These are phyloP conservation scores for Cercospora sp. DNA, from an alignment of 2,329 filamentous ascomycete genomes.

Conservation along the genomic window DNA sequence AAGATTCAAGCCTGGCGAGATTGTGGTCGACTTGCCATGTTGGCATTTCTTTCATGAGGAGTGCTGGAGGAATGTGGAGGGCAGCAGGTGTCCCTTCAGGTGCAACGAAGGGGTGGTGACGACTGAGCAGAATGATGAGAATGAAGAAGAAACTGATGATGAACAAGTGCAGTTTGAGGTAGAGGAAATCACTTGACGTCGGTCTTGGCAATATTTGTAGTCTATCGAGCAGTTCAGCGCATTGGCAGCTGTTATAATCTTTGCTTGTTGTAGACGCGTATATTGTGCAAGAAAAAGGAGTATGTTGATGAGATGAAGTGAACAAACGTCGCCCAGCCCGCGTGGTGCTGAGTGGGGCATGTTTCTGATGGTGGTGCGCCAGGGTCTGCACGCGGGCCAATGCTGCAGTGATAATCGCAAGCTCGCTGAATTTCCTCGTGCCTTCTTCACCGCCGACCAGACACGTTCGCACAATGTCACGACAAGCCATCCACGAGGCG, in stretches of 20 bases:
- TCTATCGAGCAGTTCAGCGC: not conserved
- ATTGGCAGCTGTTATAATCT: not conserved
- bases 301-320: not conserved
- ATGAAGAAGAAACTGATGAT: not conserved
- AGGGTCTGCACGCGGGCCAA: conserved; percentile 2
- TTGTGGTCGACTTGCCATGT: conserved; percentile 16
- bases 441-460: not conserved
- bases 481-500: conserved; percentile 7
- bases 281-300: not conserved
- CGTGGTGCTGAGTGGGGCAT: conserved; percentile 2
- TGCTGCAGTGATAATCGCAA: not conserved
- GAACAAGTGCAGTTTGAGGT: not conserved
- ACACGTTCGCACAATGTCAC: conserved; percentile 1
- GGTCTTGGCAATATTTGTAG: not conserved
- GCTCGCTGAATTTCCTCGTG: conserved; percentile 1
- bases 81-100: not conserved
- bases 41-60: conserved; percentile 14
- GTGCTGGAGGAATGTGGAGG: not conserved
- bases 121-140: not conserved
- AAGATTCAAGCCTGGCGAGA: conserved; percentile 12
- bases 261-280: not conserved
- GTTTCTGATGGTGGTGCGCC: not conserved
- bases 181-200: not conserved
- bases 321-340: not conserved
- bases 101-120: not conserved